These are phyloP conservation scores for Coemansia asiatica DNA, from an alignment of 192 early-diverging fungal genomes.

Conservation along the genomic window DNA sequence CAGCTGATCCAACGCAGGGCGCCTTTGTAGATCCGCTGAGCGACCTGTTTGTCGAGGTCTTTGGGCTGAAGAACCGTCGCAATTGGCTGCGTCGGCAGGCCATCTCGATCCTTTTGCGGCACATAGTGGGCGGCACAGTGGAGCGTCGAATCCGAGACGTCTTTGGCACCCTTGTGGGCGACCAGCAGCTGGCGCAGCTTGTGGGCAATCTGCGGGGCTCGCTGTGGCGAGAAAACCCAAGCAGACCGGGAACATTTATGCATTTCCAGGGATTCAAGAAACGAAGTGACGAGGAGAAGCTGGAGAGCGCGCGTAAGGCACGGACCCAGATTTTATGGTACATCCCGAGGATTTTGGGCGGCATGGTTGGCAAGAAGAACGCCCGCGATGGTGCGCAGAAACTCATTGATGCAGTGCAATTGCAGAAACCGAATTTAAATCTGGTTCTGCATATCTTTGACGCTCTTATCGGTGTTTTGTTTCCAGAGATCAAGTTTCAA, in stretches of 20 bases:
- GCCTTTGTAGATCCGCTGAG: conserved; percentile 71
- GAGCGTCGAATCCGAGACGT: conserved; percentile 65
- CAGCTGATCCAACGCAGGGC: conserved; percentile 39
- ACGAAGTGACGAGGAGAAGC: conserved; percentile 46
- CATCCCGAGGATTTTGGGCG: conserved; percentile 69
- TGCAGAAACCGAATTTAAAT: conserved; percentile 73
- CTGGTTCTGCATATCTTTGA: conserved; percentile 77
- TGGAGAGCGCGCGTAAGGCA: conserved; percentile 53
- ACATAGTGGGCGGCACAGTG: conserved; percentile 83
- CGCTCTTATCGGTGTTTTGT: conserved; percentile 65
- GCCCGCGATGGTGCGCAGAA: conserved; percentile 71
- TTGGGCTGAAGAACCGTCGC: conserved; percentile 83
- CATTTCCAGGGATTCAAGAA: conserved; percentile 11
- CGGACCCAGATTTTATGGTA: conserved; percentile 59
- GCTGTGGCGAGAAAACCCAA: conserved; percentile 44
- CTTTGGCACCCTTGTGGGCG: conserved; percentile 25
- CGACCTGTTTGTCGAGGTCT: conserved; percentile 87
- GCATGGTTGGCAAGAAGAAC: conserved; percentile 82
- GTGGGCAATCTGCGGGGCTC: conserved; percentile 27
- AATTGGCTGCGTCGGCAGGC: conserved; percentile 90
- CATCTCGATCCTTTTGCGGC: conserved; percentile 80
- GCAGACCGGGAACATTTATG: background rate
- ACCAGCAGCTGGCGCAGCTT: conserved; percentile 22
- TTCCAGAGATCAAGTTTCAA: conserved; percentile 64
- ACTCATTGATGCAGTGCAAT: conserved; percentile 72